Evolutionary conservation across 1,284 basidiomycete species (phyloP).

Genomic region (Microstroma glucosiphilum): DNA sequence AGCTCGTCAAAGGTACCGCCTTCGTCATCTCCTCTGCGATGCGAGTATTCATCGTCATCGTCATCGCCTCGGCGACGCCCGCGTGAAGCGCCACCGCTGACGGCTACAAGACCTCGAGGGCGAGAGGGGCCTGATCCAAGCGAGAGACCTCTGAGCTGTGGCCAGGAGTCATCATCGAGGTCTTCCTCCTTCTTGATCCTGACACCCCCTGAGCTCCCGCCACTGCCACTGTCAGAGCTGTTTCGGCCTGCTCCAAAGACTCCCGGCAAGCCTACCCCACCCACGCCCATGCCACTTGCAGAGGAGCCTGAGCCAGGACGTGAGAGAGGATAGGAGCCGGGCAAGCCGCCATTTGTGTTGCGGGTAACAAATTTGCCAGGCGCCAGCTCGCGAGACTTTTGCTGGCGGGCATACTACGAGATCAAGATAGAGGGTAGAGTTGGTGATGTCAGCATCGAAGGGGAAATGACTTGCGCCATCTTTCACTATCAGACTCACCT

Average conservation of each 20-base stretch:
- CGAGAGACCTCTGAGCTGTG: background rate
- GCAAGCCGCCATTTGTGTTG: too few relatives aligned
- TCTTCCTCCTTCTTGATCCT: constrained; percentile 12
- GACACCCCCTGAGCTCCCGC: background rate
- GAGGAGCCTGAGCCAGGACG: background rate
- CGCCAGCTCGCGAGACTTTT: too few relatives aligned
- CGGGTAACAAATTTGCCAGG: background rate
- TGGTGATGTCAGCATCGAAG: too few relatives aligned
- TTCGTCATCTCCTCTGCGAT: constrained; percentile 14
- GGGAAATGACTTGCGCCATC: too few relatives aligned
- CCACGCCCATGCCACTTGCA: background rate
- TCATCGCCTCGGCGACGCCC: constrained; percentile 1
- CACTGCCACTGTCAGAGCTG: background rate
- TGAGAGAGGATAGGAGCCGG: too few relatives aligned
- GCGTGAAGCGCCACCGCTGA: background rate
- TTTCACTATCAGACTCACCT: too few relatives aligned
- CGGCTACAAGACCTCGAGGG: background rate
- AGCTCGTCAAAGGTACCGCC: constrained; percentile 41
- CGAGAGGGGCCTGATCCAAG: background rate
- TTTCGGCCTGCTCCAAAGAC: background rate
- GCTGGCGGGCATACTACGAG: background rate
- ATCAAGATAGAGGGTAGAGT: constrained; percentile 5
- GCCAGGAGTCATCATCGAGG: background rate
- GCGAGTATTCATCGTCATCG: background rate
- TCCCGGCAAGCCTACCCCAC: background rate